phyloP scores from a whole-genome alignment of 306 rosid species.

The Myrica gale region DNA sequence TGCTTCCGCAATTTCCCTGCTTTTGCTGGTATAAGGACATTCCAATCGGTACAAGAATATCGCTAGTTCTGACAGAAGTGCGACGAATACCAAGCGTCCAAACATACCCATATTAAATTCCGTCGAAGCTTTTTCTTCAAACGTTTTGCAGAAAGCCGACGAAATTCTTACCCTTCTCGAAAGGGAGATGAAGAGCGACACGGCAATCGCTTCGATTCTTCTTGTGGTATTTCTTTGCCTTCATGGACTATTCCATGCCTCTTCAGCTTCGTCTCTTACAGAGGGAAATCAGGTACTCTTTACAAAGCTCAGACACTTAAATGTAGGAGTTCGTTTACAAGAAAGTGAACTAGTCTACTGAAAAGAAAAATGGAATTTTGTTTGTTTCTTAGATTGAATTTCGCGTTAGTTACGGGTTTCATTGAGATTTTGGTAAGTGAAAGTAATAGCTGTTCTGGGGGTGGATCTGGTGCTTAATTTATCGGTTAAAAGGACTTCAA shows the following conservation, averaged over 20 bases:
- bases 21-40: neutral
- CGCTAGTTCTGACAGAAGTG: neutral
- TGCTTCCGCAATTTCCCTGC: neutral
- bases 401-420: neutral
- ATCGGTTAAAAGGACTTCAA: neutral
- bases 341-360: neutral
- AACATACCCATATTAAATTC: slow-evolving; percentile 5
- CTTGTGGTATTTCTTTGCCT: slow-evolving; percentile 31
- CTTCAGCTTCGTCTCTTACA: slow-evolving; percentile 42
- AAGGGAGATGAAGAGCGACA: slow-evolving; percentile 44
- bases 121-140: neutral
- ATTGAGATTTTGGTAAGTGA: neutral
- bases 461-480: slow-evolving; percentile 3
- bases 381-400: neutral
- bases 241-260: slow-evolving; percentile 25
- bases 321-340: neutral
- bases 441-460: neutral
- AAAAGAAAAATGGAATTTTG: neutral
- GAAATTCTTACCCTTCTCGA: slow-evolving; percentile 2
- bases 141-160: slow-evolving; percentile 3
- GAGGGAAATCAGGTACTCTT: slow-evolving; percentile 33
- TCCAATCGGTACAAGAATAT: neutral
- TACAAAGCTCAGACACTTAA: neutral
- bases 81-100: neutral
- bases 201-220: slow-evolving; percentile 27